Base-by-base conservation (phyloP, 2,329 filamentous ascomycete genomes). In the Didymellaceae sp. region DNA sequence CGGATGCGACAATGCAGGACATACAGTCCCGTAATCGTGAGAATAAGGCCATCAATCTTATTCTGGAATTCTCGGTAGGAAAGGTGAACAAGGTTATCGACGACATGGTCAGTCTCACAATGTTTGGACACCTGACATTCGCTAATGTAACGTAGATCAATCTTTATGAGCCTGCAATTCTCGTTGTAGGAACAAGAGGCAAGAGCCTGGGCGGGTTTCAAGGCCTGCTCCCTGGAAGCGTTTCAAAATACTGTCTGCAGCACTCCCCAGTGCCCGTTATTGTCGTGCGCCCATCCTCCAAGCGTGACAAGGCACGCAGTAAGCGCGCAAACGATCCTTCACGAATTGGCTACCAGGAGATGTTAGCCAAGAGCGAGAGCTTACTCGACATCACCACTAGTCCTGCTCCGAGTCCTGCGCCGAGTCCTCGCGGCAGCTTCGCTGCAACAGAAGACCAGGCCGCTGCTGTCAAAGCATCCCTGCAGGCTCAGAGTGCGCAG, bases 161-260 rank as follows among this genome's bases (percentile, higher is more conserved):
- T 64, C 87, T 96, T 54, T 93, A 97, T 72, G 89, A 96, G 67
- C 92, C 92, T 3, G 90, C 90, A 2, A 92, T 96, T 77, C 82
- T 97, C 17, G 88, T 97, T 21, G 92, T 97, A 13, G 92, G 92
- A 33, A 96, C 92, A 1, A 85, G 89, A 62, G 92, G 92, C 35
- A 84, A 91, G 45, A 93, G 88, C 28, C 80, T 96, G 1, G 90
- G 90, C 25, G 91, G 91, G 20, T 86, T 96, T 49, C 91, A 96
- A 69, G 90, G 90, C 38, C 79, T 96, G 22, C 83, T 96, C 32
- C 90, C 90, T 39, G 94, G 91, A 57, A 94, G 89, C 0, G 92
- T 96, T 34, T 95, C 90, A 20, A 96, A 96, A 70, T 97, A 96
- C 75, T 96, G 92, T 66, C 81, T 96, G 10, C 92, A 97, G 69